These are phyloP conservation scores for Rhododendron williamsianum DNA, from an alignment of 148 eudicot genomes.

Conservation along the genomic window DNA sequence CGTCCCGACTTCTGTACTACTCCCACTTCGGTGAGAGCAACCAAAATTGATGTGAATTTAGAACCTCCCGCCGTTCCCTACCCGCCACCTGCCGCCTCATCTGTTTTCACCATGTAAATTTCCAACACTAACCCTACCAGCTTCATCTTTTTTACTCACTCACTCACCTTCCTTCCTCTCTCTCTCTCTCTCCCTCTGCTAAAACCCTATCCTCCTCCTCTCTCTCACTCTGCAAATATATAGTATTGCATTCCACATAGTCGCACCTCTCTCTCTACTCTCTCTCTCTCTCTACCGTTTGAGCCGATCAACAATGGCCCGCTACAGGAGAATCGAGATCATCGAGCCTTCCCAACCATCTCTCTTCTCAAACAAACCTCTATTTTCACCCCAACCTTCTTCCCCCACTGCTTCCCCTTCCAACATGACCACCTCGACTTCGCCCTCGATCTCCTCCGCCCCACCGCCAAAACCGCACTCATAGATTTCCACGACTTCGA, in stretches of 20 bases:
- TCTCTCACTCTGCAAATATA: too few species aligned
- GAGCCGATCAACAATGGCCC: constrained; percentile 23
- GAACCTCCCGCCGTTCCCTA: neutral
- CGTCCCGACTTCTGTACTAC: too few species aligned
- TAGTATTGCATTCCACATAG: neutral
- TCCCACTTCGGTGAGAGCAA: too few species aligned
- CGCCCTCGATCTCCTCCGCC: constrained; percentile 35
- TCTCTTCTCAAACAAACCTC: constrained; percentile 28
- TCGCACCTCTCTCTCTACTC: neutral
- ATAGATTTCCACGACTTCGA: constrained; percentile 27
- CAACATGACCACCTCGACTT: constrained; percentile 27
- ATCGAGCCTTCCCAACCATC: constrained; percentile 25
- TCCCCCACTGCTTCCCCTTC: constrained; percentile 21
- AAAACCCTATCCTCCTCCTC: neutral
- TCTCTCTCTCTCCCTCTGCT: neutral
- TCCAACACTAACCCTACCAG: neutral
- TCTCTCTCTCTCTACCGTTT: neutral
- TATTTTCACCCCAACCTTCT: constrained; percentile 28
- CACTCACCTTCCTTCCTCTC: neutral
- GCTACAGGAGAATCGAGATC: constrained; percentile 38
- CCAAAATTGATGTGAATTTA: neutral
- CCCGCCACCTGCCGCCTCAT: neutral
- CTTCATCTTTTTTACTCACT: neutral
- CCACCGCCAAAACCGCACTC: constrained; percentile 8
- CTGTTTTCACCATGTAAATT: neutral